A percentile compares a stretch with the other conserved stretches of the same genome.
phyloP scores from a whole-genome alignment of 2,329 filamentous ascomycete species.

The Fusarium xylarioides region DNA sequence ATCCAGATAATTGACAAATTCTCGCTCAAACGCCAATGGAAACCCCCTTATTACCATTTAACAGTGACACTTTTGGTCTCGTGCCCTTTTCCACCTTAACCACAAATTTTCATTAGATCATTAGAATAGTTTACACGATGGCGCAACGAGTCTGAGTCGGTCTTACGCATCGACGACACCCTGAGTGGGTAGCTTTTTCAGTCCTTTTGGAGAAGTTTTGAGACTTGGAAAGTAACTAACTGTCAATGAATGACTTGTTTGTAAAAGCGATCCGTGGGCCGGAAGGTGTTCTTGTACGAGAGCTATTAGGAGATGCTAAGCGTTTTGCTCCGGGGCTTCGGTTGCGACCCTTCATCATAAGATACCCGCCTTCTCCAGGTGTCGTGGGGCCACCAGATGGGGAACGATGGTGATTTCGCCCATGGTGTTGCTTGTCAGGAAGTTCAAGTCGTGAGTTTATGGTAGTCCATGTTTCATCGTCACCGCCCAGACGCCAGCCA shows the following conservation, averaged over 20 bases:
- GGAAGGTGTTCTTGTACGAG: conserved; percentile 59
- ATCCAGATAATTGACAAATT: neutral
- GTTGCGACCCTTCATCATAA: conserved; percentile 56
- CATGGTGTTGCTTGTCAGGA: conserved; percentile 52
- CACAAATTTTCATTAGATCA: conserved; percentile 28
- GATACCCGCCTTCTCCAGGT: conserved; percentile 52
- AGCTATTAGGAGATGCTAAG: conserved; percentile 55
- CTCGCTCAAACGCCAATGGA: conserved; percentile 20
- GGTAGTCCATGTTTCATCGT: conserved; percentile 60
- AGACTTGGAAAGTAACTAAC: conserved; percentile 58
- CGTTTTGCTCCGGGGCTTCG: conserved; percentile 48
- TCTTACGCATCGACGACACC: conserved; percentile 33
- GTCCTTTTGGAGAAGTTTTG: conserved; percentile 44
- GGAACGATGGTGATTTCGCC: conserved; percentile 55
- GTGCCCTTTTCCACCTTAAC: neutral
- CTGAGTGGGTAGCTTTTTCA: conserved; percentile 42
- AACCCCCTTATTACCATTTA: neutral
- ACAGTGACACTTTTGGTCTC: conserved; percentile 4
- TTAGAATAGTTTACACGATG: conserved; percentile 27
- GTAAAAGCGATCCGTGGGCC: conserved; percentile 47
- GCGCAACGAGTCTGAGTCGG: neutral
- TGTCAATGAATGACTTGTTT: conserved; percentile 45
- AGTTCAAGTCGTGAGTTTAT: conserved; percentile 63
- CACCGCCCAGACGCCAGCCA: conserved; percentile 61
- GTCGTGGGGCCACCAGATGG: conserved; percentile 53